Evolutionary conservation across 257 asterid genomes (phyloP), one percentile per base, ranked within the genome.

Genomic region (Nicotiana undulata): DNA sequence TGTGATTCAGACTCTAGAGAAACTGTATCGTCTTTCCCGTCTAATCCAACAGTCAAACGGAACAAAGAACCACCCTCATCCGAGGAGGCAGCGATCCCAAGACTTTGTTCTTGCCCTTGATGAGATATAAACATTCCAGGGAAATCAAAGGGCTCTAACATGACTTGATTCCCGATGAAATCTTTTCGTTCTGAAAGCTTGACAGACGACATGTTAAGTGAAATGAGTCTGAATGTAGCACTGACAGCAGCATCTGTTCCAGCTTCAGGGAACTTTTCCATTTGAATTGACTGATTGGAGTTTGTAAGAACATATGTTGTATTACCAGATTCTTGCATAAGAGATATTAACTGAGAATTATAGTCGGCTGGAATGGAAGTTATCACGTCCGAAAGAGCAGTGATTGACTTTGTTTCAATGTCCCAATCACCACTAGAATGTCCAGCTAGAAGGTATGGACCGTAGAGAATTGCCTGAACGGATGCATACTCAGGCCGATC

Each of bases 371-470:
- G 92, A 65, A 93, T 63, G 2, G 97, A 89, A 75, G 83, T 86
- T 22, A 94, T 86, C 92, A 91, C 89, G 75, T 92, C 92, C n/a
- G 88, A 78, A 26, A 89, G 80, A 24, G 90, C 72, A 37, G 85
- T 29, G 5, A 86, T 65, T 31, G 90, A 81, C 9, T 77, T 84
- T 63, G 93, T 88, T 20, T 88, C 78, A 53, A 95, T 81, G 83
- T 89, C 87, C 97, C 97, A 95, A 63, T 91, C 97, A 8, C 91
- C 94, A 16, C 52, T 76, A 8, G 97, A 72, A 1, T 88, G 88
- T 20, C 96, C 99, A 6, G 93, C 97, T 3, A 95, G 97, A 76
- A 93, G 97, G 89, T 95, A 95, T 67, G 97, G 97, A 46, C 99
- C 99, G 52, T 90, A 95, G 77, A 92, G 84, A 84, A 95, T 85